Conservation (phyloP, 306 rosid genomes). For the Albizia julibrissin region DNA sequence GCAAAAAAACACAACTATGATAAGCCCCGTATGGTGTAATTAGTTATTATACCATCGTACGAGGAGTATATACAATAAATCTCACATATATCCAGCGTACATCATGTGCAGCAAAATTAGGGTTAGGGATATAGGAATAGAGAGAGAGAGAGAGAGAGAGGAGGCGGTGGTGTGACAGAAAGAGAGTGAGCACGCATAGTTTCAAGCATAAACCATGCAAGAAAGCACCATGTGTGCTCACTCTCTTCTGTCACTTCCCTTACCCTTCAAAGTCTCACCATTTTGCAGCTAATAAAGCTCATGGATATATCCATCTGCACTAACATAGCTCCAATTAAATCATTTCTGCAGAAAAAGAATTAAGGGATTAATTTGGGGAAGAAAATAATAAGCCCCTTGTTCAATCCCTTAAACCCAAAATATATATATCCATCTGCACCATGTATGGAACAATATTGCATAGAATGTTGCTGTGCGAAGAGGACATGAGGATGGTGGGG, state of each 20-base stretch:
- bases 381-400: not conserved
- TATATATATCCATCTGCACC: not conserved
- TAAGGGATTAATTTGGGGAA: not conserved
- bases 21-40: not conserved
- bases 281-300: not conserved
- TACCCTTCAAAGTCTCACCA: slow-evolving; percentile 37
- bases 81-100: not conserved
- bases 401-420: slow-evolving; percentile 18
- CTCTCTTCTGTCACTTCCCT: slow-evolving; percentile 99
- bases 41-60: not conserved
- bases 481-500: slow-evolving; percentile 34
- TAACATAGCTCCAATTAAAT: slow-evolving; percentile 1
- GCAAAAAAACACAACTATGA: slow-evolving; percentile 9
- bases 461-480: slow-evolving; percentile 36
- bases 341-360: not conserved
- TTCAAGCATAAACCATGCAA: slow-evolving; percentile 81
- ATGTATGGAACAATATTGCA: slow-evolving; percentile 24
- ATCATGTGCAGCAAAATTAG: not conserved
- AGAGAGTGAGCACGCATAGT: slow-evolving; percentile 92
- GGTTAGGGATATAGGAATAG: slow-evolving; percentile 22
- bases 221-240: slow-evolving; percentile 97
- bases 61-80: not conserved
- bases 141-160: slow-evolving; percentile 22
- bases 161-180: slow-evolving; percentile 68
- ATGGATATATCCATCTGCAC: not conserved